Evolutionary conservation across 2,329 filamentous ascomycete species (phyloP).

Genomic region (Fusarium verrucosum): DNA sequence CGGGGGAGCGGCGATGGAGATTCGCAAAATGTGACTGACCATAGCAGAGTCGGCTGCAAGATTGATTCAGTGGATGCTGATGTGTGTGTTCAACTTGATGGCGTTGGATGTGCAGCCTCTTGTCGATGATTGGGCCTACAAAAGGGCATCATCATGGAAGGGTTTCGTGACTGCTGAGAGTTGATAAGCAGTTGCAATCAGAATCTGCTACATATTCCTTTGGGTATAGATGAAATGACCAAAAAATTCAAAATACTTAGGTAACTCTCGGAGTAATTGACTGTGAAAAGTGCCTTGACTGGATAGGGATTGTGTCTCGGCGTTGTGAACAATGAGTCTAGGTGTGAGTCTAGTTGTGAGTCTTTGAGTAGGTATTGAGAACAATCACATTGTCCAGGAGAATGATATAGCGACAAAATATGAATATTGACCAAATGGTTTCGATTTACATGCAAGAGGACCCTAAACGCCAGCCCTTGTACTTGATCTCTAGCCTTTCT

Average conservation of each 20-base stretch:
- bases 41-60: slow-evolving; percentile 39
- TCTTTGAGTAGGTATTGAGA: neutral
- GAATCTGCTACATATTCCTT: slow-evolving; percentile 50
- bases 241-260: slow-evolving; percentile 42
- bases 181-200: slow-evolving; percentile 38
- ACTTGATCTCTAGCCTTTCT: slow-evolving; percentile 38
- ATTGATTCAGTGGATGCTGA: slow-evolving; percentile 34
- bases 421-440: slow-evolving; percentile 35
- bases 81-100: slow-evolving; percentile 20
- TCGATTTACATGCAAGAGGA: slow-evolving; percentile 41
- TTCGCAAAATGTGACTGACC: slow-evolving; percentile 26
- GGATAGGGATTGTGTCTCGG: neutral
- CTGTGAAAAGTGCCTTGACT: neutral
- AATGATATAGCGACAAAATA: slow-evolving; percentile 18
- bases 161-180: slow-evolving; percentile 23
- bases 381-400: neutral
- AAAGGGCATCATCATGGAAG: slow-evolving; percentile 20
- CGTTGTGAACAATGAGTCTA: neutral
- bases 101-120: slow-evolving; percentile 30
- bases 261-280: neutral
- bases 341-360: no score
- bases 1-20: slow-evolving; percentile 25
- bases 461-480: slow-evolving; percentile 41
- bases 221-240: slow-evolving; percentile 51
- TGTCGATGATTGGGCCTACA: slow-evolving; percentile 12